Base-by-base conservation (phyloP, 495 filamentous ascomycete genomes). In the Hypoxylon fuscum region DNA sequence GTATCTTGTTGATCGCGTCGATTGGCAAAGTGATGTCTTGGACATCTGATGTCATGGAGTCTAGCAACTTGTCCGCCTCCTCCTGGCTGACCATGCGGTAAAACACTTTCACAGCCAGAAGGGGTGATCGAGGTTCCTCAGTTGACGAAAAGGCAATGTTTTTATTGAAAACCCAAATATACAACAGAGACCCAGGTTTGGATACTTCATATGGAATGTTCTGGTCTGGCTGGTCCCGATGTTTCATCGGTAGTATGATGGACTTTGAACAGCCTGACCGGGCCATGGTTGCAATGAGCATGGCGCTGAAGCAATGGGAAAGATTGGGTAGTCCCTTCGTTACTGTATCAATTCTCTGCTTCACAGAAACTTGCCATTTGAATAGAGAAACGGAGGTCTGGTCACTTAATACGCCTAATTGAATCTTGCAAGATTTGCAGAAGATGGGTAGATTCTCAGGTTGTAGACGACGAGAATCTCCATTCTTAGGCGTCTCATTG, bases 111-210 rank as follows among this genome's bases (percentile, higher is more conserved):
- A 90, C 82, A 3, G 86, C 89, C 12, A 42, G 18, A n/a, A 69
- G 14, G 14, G 69, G 67, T 14, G 66, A 63, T 2, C 27, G 52
- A n/a, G 77, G 74, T 44, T 77, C 76, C 21, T 73, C 61, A 25
- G 73, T 77, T 0, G 83, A 81, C 14, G 80, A 84, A 62, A 89
- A 93, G 6, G 78, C 74, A 20, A 92, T 81, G 61, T 88, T 81
- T 15, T 83, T 82, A 54, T 88, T 92, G 61, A 93, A 88, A 9
- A 90, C 79, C 90, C 90, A 93, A 9, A 84, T 56, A 42, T 84
- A 74, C 25, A 81, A 64, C 20, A 77, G 17, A 37, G 59, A 17
- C 58, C 52, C 37, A 41, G 59, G 5, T 57, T 58, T 17, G 48
- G 59, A 2, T 59, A 50, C 27, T 59, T 38, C 20, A 51, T 55